Base-by-base conservation (phyloP, 1,139 yeast genomes). In the Taphrina sp. region DNA sequence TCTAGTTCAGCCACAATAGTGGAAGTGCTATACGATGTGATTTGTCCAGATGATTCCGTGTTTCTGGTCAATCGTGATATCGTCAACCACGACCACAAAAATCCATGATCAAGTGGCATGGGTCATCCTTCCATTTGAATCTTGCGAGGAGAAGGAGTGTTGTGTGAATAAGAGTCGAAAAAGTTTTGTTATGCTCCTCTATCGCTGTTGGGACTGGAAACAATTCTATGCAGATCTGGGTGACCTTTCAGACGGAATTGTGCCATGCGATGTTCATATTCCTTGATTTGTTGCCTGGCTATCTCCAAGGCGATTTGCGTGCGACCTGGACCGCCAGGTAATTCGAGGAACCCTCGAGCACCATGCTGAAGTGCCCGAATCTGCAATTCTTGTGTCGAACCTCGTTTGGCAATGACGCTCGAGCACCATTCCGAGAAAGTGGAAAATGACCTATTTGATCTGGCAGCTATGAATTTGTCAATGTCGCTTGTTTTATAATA, bases 241-340 rank as follows among this genome's bases (percentile, higher is more conserved):
- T 43, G 47, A 8, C 20, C 23, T 19, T 36, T 26, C 3, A 43
- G 47, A 8, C 29, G 23, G 20, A 43, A 43, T 20, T 43, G 36
- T 3, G 20, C 26, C 47, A 43, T 43, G 29, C 37, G 36, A 38
- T 43, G 47, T 31, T 43, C 47, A 20, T 43, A 43, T 20, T 43
- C 47, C 19, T 43, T 43, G 38, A 43, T 43, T 3, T 36, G 31
- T 22, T 43, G 47, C 7, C 29, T 17, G 8, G 47, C 47, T 3
- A 43, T 43, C 20, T 43, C 47, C 3, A 43, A 19, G 10, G 47
- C 47, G 10, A 43, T 43, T 20, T 20, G 47, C 10, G 47, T 43
- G 7, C 47, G 14, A 10, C 47, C 47, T 5, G 47, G 47, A 12
- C 47, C 47, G 3, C 47, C 47, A 16, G 47, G 47, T 17, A 43